phyloP scores from a whole-genome alignment of 1,284 basidiomycete genomes.

The Tilletia walkeri region DNA sequence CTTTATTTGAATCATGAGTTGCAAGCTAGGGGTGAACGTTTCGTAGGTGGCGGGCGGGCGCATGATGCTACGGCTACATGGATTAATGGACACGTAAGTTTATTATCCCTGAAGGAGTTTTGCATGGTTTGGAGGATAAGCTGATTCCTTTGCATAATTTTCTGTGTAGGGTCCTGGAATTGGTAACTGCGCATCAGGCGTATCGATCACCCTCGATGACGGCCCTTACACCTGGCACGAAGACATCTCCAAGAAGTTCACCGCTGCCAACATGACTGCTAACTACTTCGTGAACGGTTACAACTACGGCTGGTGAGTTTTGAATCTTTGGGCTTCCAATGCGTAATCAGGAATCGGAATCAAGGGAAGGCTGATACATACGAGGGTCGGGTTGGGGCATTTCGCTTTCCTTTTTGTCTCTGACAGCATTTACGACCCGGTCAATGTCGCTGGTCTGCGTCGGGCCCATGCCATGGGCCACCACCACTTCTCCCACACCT shows the following conservation, averaged over 20 bases:
- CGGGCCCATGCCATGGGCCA: constrained; percentile 14
- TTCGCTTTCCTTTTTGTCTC: no score
- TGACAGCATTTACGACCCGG: constrained; percentile 5
- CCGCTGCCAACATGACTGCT: not conserved
- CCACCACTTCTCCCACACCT: constrained; percentile 23
- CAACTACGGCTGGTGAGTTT: constrained; percentile 11
- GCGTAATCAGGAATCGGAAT: no score
- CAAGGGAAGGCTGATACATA: no score
- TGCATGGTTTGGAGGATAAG: no score
- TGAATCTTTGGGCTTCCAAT: not conserved
- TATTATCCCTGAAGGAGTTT: no score
- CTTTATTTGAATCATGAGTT: constrained; percentile 12
- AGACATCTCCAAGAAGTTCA: not conserved
- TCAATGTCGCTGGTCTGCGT: constrained; percentile 4
- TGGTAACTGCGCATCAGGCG: constrained; percentile 1
- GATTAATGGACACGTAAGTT: constrained; percentile 18
- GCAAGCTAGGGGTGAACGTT: not conserved
- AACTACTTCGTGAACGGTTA: constrained; percentile 19
- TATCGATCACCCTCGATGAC: constrained; percentile 5
- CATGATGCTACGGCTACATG: constrained; percentile 17
- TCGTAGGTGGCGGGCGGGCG: constrained; percentile 15
- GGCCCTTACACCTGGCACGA: constrained; percentile 17
- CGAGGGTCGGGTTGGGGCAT: no score
- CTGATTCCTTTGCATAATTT: no score
- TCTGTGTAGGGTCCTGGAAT: constrained; percentile 6